phyloP scores from a whole-genome alignment of 1,284 basidiomycete genomes.

The Tylopilus sp. region DNA sequence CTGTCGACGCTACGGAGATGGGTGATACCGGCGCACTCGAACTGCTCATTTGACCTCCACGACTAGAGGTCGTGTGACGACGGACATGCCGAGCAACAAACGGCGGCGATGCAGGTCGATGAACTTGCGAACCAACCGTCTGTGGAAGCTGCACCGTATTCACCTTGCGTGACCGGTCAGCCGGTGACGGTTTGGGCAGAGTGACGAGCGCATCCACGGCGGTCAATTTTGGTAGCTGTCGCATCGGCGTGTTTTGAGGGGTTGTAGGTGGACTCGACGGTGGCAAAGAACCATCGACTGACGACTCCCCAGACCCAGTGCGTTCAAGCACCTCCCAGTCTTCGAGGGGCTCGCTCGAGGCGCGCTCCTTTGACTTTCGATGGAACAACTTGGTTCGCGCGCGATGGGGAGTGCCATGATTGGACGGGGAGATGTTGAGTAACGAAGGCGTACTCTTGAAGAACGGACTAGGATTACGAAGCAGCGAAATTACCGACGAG shows the following conservation, averaged over 20 bases:
- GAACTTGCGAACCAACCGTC: conserved; percentile 13
- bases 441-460: conserved; percentile 35
- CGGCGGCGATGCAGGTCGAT: conserved; percentile 31
- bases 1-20: conserved; percentile 26
- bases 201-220: conserved; percentile 17
- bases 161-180: conserved; percentile 23
- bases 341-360: conserved; percentile 32
- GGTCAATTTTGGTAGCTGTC: conserved; percentile 14
- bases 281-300: conserved; percentile 20
- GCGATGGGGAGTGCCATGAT: conserved; percentile 32
- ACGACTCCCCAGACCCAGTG: conserved; percentile 27
- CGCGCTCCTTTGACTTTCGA: conserved; percentile 34
- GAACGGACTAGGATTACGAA: conserved; percentile 35
- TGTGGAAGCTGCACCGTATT: conserved; percentile 27
- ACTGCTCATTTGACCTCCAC: conserved; percentile 27
- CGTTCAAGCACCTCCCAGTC: conserved; percentile 34
- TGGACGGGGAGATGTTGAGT: conserved; percentile 30
- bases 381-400: conserved; percentile 33
- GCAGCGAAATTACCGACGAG: conserved; percentile 33
- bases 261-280: conserved; percentile 22
- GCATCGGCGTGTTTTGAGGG: conserved; percentile 14
- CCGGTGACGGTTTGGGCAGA: conserved; percentile 6
- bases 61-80: conserved; percentile 33
- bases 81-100: conserved; percentile 33
- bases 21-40: conserved; percentile 36